Evolutionary conservation across 176 grass and related monocot species (phyloP).

Genomic region (Oryza australiensis): DNA sequence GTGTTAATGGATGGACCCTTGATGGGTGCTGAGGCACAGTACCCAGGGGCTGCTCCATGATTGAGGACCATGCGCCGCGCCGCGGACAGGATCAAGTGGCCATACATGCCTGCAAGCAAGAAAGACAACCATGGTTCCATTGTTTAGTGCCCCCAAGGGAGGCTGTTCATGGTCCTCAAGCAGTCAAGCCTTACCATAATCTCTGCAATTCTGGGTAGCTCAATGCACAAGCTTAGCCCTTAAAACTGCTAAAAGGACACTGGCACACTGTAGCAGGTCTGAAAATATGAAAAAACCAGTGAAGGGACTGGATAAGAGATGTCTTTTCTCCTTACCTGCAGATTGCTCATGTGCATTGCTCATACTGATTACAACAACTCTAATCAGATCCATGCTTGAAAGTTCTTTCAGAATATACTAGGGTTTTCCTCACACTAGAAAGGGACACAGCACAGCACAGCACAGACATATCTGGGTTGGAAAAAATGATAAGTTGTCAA

Average conservation of each 20-base stretch:
- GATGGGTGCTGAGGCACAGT: conserved; percentile 43
- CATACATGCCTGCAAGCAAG: conserved; percentile 52
- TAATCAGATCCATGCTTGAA: conserved; percentile 49
- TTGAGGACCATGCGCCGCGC: conserved; percentile 37
- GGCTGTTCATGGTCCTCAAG: conserved; percentile 45
- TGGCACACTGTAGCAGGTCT: conserved; percentile 18
- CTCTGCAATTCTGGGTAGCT: conserved; percentile 25
- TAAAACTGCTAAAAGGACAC: conserved; percentile 36
- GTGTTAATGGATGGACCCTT: conserved; percentile 45
- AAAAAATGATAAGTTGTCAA: conserved; percentile 3
- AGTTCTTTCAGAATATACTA: conserved; percentile 26
- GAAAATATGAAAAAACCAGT: conserved; percentile 12
- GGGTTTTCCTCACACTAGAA: conserved; percentile 21
- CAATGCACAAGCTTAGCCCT: conserved; percentile 38
- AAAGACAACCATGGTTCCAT: conserved; percentile 33
- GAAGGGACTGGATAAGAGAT: conserved; percentile 20
- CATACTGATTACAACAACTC: conserved; percentile 19
- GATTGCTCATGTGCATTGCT: conserved; percentile 50
- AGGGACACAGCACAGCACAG: conserved; percentile 7
- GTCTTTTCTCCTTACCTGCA: conserved; percentile 30
- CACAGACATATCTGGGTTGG: conserved; percentile 7
- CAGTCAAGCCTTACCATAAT: conserved; percentile 49
- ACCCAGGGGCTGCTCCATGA: conserved; percentile 35
- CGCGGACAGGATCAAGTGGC: conserved; percentile 53
- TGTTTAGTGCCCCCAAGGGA: conserved; percentile 42